phyloP scores from a whole-genome alignment of 345 rosid species.

The Aquilaria yunnanensis region DNA sequence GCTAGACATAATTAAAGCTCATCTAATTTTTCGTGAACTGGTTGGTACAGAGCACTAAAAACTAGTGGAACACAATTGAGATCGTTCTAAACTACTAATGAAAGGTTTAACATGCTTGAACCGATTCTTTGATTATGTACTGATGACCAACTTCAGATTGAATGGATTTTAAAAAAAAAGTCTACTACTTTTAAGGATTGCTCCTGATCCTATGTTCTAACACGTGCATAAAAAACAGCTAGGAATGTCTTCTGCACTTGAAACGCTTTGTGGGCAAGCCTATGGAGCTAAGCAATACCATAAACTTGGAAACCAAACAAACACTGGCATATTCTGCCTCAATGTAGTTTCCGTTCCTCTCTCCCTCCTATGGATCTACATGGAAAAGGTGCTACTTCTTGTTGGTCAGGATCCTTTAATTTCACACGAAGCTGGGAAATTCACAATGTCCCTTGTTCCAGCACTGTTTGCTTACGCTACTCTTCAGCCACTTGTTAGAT shows the following conservation, averaged over 20 bases:
- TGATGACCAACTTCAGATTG: no score
- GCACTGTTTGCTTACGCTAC: slow-evolving; percentile 14
- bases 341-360: slow-evolving; percentile 27
- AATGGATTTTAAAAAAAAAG: no score
- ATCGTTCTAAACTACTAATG: no score
- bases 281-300: slow-evolving; percentile 39
- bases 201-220: neutral
- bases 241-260: slow-evolving; percentile 39
- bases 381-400: slow-evolving; percentile 28
- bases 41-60: no score
- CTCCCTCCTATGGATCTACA: slow-evolving; percentile 28
- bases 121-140: no score
- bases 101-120: no score
- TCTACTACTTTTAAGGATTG: no score
- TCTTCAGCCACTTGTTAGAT: slow-evolving; percentile 29
- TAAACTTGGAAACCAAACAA: slow-evolving; percentile 30
- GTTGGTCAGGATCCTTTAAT: slow-evolving; percentile 35
- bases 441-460: slow-evolving; percentile 10
- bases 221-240: slow-evolving; percentile 12
- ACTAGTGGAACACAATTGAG: no score
- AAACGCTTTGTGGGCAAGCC: slow-evolving; percentile 39
- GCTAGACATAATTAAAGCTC: no score
- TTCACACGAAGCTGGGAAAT: slow-evolving; percentile 23
- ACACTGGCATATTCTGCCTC: slow-evolving; percentile 33
- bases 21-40: no score